Evolutionary conservation across 83 land plant genomes (phyloP), one percentile per base, ranked within the genome.

Genomic region (Picea mariana): DNA sequence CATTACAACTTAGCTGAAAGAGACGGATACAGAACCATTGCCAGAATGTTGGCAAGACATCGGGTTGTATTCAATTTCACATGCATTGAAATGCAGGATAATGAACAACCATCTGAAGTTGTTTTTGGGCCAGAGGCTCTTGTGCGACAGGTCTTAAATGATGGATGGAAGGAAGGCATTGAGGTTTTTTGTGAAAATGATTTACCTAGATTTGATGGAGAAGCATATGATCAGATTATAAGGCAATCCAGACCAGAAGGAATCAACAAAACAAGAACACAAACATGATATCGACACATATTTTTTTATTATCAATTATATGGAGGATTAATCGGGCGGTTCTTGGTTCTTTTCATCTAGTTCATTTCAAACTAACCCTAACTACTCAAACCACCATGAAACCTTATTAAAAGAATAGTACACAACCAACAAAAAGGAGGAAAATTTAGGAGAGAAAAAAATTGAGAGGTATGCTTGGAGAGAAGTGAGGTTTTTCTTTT

Each of bases 1-100:
- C 92, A 84, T 82, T 94, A 90, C 83, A 92, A 94, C 69, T 66
- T 87, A 78, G 66, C 83, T 0, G 83, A 84, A 52, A 75, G 92
- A 81, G 93, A 93, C 79, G 91, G 96, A 8, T 91, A 93, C 72
- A 84, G 86, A 60, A 81, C 91, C 15, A 81, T 91, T 5, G 89
- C 91, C 42, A 75, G 84, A 83, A 91, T 91, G 89, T 73, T 94
- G 9, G 82, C 86, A 11, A 82, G 92, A 82, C 96, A 94, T 52
- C 6, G 81, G 80, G 95, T 87, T 15, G 72, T 87, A 26, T 73
- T 93, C 13, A 89, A 91, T 75, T 89, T 93, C 81, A 93, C 95
- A 9, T 89, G 93, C 69, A 82, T 89, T 31, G 93, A 93, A 68
- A 93, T 93, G 93, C 82, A 84, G 44, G 81, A 93, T 76, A 61